Percentiles rank a stretch among this genome's conserved stretches.
Evolutionary conservation across 2,329 filamentous ascomycete genomes (phyloP).

Genomic region (Sporothrix phasma): DNA sequence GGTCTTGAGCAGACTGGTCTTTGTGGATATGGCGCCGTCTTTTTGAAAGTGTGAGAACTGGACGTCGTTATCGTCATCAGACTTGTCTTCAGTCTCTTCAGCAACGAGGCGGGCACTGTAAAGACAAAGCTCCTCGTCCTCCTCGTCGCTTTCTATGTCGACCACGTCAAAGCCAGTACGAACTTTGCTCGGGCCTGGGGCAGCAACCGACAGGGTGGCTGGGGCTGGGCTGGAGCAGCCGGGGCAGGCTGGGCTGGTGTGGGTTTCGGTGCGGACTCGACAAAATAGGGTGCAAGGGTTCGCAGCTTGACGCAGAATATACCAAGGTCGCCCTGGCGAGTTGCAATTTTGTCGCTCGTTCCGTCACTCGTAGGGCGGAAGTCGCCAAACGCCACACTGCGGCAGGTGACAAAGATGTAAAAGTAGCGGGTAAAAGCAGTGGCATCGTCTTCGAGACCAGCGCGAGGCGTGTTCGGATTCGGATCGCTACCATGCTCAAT

Average conservation of each 20-base stretch:
- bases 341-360: conserved; percentile 10
- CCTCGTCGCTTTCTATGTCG: not conserved
- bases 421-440: conserved; percentile 21
- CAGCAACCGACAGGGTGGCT: not conserved
- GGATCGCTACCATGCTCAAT: not conserved
- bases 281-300: conserved; percentile 18
- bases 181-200: not conserved
- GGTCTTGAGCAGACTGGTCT: conserved; percentile 40
- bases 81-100: conserved; percentile 8
- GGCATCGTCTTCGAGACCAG: conserved; percentile 1
- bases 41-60: conserved; percentile 26
- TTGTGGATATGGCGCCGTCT: conserved; percentile 37
- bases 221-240: not conserved
- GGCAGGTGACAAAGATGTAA: conserved; percentile 18
- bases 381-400: not conserved
- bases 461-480: not conserved
- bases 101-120: not conserved
- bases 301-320: conserved; percentile 20
- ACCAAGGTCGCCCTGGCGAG: conserved; percentile 13
- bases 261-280: not conserved
- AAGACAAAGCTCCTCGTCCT: not conserved
- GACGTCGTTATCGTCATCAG: conserved; percentile 9
- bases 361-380: conserved; percentile 4
- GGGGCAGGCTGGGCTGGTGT: not conserved
- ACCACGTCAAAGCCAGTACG: not conserved